Conservation (phyloP, 202 grass and related monocot species). For the Miscanthus sacchariflorus region DNA sequence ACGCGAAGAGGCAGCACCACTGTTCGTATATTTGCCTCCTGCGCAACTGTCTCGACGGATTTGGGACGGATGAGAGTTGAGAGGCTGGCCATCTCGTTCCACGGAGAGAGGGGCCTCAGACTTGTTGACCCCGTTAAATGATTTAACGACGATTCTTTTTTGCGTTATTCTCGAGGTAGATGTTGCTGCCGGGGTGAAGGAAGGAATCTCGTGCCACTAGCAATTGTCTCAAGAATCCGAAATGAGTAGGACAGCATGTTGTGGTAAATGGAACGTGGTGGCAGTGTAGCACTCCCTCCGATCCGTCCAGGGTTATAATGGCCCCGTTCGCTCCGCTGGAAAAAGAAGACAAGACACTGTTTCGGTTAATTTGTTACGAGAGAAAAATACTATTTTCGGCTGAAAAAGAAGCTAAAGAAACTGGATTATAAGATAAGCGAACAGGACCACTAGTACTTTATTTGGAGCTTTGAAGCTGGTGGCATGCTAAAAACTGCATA, state of each 20-base stretch:
- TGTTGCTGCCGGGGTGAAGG: not conserved
- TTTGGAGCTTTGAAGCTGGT: no score
- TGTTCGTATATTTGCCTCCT: constrained; percentile 12
- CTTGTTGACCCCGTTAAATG: not conserved
- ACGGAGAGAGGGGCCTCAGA: no score
- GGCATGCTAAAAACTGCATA: no score
- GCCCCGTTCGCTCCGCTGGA: no score
- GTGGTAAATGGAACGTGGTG: not conserved
- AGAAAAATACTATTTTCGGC: no score
- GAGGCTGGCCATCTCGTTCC: not conserved
- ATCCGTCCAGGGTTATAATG: not conserved
- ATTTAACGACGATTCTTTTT: not conserved
- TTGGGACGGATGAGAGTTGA: not conserved
- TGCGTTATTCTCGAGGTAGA: constrained; percentile 18
- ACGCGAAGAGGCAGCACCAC: not conserved
- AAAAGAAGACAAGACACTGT: no score
- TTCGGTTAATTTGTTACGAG: no score
- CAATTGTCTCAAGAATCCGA: not conserved
- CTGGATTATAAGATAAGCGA: no score
- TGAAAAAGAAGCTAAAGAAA: no score
- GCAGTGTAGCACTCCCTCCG: not conserved
- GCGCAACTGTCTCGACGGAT: constrained; percentile 21
- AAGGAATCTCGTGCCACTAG: constrained; percentile 29
- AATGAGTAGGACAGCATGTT: not conserved
- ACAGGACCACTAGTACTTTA: no score